Percentiles rank a stretch among this genome's conserved stretches.
phyloP scores from a whole-genome alignment of 1,139 yeast species.

The Sugiyamaella pinicola region DNA sequence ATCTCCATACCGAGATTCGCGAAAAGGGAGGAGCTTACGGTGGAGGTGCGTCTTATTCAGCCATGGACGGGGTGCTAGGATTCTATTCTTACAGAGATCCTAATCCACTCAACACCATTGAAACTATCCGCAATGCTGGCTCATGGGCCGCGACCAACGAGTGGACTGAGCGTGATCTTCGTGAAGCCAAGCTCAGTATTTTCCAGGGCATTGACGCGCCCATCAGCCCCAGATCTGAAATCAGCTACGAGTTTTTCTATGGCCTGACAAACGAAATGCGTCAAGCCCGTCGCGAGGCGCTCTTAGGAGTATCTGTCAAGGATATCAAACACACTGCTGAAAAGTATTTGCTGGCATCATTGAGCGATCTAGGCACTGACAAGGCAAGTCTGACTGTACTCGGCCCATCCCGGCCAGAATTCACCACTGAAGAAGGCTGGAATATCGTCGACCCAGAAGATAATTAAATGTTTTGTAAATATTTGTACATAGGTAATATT shows the following conservation, averaged over 20 bases:
- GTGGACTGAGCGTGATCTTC: slow-evolving; percentile 63
- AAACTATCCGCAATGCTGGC: slow-evolving; percentile 62
- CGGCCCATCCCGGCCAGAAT: slow-evolving; percentile 50
- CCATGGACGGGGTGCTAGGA: slow-evolving; percentile 76
- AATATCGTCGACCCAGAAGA: slow-evolving; percentile 30
- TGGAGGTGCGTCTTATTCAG: slow-evolving; percentile 86
- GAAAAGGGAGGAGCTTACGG: slow-evolving; percentile 99
- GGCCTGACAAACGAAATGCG: slow-evolving; percentile 79
- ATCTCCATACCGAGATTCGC: slow-evolving; percentile 84
- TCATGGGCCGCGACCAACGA: slow-evolving; percentile 55
- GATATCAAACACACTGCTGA: slow-evolving; percentile 69
- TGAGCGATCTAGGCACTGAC: slow-evolving; percentile 28
- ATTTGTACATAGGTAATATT: slow-evolving; percentile 13
- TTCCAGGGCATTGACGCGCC: slow-evolving; percentile 96
- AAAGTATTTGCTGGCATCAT: slow-evolving; percentile 52
- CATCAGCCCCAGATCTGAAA: slow-evolving; percentile 76
- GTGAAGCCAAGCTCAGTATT: slow-evolving; percentile 85
- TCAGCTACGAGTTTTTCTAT: slow-evolving; percentile 62
- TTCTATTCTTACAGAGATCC: slow-evolving; percentile 96
- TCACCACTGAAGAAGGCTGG: slow-evolving; percentile 46
- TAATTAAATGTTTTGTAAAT: slow-evolving; percentile 15
- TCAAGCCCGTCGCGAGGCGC: slow-evolving; percentile 73
- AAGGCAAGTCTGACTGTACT: slow-evolving; percentile 50
- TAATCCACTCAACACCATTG: slow-evolving; percentile 69
- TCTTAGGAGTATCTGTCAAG: slow-evolving; percentile 62